A percentile compares a stretch with the other conserved stretches of the same genome.
These are phyloP conservation scores for Sordariomycetes sp. DNA, from an alignment of 2,329 filamentous ascomycete genomes.

Conservation along the genomic window DNA sequence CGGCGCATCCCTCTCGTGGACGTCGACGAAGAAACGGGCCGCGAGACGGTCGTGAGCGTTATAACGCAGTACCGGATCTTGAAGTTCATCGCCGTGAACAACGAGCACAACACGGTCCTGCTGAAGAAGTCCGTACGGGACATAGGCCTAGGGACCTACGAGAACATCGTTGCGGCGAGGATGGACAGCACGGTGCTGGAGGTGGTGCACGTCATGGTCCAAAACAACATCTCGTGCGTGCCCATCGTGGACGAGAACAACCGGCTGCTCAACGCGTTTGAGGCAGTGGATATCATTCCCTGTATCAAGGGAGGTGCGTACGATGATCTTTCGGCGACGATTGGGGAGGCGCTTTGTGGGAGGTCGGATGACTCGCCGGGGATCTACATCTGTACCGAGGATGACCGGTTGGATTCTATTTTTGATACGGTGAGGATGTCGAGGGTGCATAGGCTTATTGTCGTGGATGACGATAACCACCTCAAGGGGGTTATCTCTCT, in stretches of 20 bases:
- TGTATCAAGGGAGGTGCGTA: slow-evolving; percentile 90
- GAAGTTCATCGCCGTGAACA: slow-evolving; percentile 96
- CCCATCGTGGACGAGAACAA: slow-evolving; percentile 74
- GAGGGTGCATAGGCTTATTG: slow-evolving; percentile 80
- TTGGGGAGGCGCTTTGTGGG: slow-evolving; percentile 81
- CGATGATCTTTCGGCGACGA: slow-evolving; percentile 73
- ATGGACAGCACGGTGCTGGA: slow-evolving; percentile 91
- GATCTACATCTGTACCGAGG: slow-evolving; percentile 88
- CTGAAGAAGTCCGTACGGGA: slow-evolving; percentile 79
- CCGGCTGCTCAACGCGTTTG: slow-evolving; percentile 86
- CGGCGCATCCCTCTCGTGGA: slow-evolving; percentile 90
- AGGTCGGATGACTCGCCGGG: slow-evolving; percentile 85
- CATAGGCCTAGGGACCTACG: slow-evolving; percentile 74
- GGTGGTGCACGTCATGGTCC: slow-evolving; percentile 86
- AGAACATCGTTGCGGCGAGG: slow-evolving; percentile 62
- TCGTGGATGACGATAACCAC: slow-evolving; percentile 80
- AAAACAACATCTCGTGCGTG: slow-evolving; percentile 86
- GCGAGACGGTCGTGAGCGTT: slow-evolving; percentile 88
- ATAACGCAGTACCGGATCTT: slow-evolving; percentile 97
- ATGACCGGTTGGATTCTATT: slow-evolving; percentile 87
- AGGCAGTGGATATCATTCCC: slow-evolving; percentile 92
- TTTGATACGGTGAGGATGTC: slow-evolving; percentile 96
- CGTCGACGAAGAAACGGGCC: slow-evolving; percentile 82
- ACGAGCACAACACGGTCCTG: slow-evolving; percentile 70
- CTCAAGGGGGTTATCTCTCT: slow-evolving; percentile 84